phyloP scores from a whole-genome alignment of 768 basidiomycete species.

The Macrolepiota fuliginosa region DNA sequence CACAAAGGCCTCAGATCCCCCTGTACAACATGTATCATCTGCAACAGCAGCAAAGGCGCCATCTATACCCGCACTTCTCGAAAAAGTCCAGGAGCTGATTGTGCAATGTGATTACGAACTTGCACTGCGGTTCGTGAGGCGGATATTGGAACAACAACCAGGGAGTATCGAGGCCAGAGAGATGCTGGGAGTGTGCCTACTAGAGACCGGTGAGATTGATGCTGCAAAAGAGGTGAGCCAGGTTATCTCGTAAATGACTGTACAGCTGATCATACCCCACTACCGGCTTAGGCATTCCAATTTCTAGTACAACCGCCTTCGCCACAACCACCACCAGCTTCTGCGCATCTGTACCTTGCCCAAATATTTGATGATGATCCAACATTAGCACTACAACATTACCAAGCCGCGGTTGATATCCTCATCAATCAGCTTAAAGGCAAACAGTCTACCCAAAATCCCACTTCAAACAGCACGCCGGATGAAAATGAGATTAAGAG shows the following conservation, averaged over 20 bases:
- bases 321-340: slow-evolving; percentile 73
- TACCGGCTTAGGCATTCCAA: slow-evolving; percentile 52
- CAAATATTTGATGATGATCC: slow-evolving; percentile 82
- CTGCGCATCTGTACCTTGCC: slow-evolving; percentile 87
- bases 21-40: slow-evolving; percentile 18
- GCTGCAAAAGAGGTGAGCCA: slow-evolving; percentile 60
- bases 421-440: slow-evolving; percentile 70
- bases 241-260: background rate
- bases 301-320: slow-evolving; percentile 59
- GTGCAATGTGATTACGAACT: slow-evolving; percentile 84
- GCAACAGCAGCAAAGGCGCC: slow-evolving; percentile 30
- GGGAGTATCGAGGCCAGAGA: slow-evolving; percentile 70
- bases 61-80: slow-evolving; percentile 53
- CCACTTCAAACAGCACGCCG: slow-evolving; percentile 24
- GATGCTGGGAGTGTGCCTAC: slow-evolving; percentile 73
- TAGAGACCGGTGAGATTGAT: slow-evolving; percentile 78
- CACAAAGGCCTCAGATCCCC: slow-evolving; percentile 30
- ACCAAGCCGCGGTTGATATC: slow-evolving; percentile 77
- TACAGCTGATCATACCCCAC: background rate
- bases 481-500: slow-evolving; percentile 61
- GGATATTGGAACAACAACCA: slow-evolving; percentile 65
- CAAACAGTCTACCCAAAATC: slow-evolving; percentile 53
- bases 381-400: slow-evolving; percentile 67
- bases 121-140: slow-evolving; percentile 66
- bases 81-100: slow-evolving; percentile 80